Evolutionary conservation across 306 rosid genomes (phyloP), one percentile per base, ranked within the genome.

Genomic region (Corylus americana): DNA sequence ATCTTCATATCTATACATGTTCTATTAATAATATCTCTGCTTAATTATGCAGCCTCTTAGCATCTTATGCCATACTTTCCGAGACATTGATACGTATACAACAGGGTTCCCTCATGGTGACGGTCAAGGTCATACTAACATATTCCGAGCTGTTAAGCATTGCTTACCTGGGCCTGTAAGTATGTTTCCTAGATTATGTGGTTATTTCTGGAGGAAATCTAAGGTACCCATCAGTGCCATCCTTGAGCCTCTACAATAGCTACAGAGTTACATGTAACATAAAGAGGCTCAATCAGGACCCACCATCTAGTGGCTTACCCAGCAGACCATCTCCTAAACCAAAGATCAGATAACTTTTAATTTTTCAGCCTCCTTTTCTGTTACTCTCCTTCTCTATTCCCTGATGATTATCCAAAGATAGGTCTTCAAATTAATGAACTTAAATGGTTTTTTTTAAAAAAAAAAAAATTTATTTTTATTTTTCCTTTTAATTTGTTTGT

Each of bases 131-230:
- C 93, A 91, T 83, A 87, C 91, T 39, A 88, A 85, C 83, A 79
- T 92, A 76, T 94, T 92, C 88, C 91, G 91, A 69, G 90, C 82
- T 79, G 91, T 92, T 73, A 94, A 94, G 89, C 94, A 90, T 55
- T 91, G 81, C 90, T 87, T 94, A 82, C 98, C 98, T 71, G 98
- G 98, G 63, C 98, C 98, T 17, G 98, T 94, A 85, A 92, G 98
- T 91, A 61, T 80, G 76, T 75, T 88, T 51, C 71, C 71, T 79
- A 27, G 80, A 74, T 81, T 45, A 42, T 64, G 44, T 47, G 74
- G 4, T 25, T 49, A 22, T 79, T 63, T 25, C 42, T 51, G 58
- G 61, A 47, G 49, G 54, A 44, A 62, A 31, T 25, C 7, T 44
- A 16, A 18, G 47, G 37, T 62, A 2, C n/a, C 18, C 14, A 11